Percentiles rank a stretch among this genome's conserved stretches.
These are phyloP conservation scores for Myxozyma kluyveri DNA, from an alignment of 805 yeast species.

Conservation along the genomic window DNA sequence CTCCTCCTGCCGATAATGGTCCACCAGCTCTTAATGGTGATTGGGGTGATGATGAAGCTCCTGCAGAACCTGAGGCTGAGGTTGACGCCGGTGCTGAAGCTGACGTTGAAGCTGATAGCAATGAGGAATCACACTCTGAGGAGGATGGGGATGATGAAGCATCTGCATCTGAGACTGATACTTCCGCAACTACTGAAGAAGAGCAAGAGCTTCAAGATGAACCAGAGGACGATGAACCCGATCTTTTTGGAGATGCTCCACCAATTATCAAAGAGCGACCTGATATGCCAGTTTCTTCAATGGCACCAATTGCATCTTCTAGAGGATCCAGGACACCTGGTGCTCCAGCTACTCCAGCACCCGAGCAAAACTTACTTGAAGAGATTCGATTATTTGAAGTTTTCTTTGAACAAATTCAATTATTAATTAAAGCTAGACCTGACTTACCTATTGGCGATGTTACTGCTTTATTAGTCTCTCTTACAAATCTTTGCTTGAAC, in stretches of 20 bases:
- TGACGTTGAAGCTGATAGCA: not conserved
- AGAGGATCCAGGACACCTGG: conserved; percentile 5
- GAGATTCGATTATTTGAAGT: conserved; percentile 51
- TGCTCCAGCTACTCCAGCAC: conserved; percentile 1
- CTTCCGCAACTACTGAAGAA: conserved; percentile 5
- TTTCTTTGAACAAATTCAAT: conserved; percentile 64
- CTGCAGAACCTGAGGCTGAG: conserved; percentile 8
- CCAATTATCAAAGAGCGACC: conserved; percentile 14
- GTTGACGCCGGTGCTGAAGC: conserved; percentile 25
- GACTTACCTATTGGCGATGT: conserved; percentile 67
- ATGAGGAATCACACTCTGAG: conserved; percentile 3
- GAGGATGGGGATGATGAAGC: conserved; percentile 15
- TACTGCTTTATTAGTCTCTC: conserved; percentile 61
- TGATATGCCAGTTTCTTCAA: no score
- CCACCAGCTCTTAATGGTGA: conserved; percentile 28
- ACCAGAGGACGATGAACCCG: conserved; percentile 6
- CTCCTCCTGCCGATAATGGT: not conserved
- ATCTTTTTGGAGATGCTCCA: conserved; percentile 12
- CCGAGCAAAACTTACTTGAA: conserved; percentile 27
- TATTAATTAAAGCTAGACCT: conserved; percentile 56
- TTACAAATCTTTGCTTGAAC: conserved; percentile 59
- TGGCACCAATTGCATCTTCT: conserved; percentile 5
- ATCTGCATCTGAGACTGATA: not conserved
- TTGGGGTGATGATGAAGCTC: conserved; percentile 26
- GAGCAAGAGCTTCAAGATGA: no score